Conservation (phyloP, 1,139 yeast species). For the Geotrichum citri-aurantii region DNA sequence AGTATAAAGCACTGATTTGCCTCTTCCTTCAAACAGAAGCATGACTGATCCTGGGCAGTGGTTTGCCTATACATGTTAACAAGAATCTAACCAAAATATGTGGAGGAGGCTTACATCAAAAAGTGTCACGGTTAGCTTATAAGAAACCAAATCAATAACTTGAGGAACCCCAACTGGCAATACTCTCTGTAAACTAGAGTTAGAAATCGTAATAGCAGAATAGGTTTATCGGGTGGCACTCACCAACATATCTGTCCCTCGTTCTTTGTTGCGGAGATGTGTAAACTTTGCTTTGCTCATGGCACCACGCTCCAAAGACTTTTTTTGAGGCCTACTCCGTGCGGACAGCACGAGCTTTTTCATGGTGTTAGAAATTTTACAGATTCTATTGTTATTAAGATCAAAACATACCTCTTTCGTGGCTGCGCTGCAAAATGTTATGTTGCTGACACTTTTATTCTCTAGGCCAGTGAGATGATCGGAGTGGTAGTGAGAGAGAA, state of each 20-base stretch:
- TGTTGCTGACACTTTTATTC: slow-evolving; percentile 38
- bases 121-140: slow-evolving; percentile 30
- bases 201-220: not conserved
- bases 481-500: slow-evolving; percentile 53
- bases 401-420: slow-evolving; percentile 38
- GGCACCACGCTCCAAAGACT: slow-evolving; percentile 10
- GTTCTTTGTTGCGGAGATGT: slow-evolving; percentile 32
- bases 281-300: slow-evolving; percentile 22
- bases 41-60: slow-evolving; percentile 63
- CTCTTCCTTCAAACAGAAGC: slow-evolving; percentile 44
- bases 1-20: slow-evolving; percentile 44
- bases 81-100: slow-evolving; percentile 24
- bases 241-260: slow-evolving; percentile 31
- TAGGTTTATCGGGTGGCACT: slow-evolving; percentile 24
- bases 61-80: slow-evolving; percentile 36
- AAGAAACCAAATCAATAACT: slow-evolving; percentile 22
- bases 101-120: slow-evolving; percentile 31
- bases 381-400: slow-evolving; percentile 7
- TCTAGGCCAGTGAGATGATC: slow-evolving; percentile 53
- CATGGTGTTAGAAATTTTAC: not conserved
- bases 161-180: slow-evolving; percentile 33
- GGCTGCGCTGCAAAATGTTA: slow-evolving; percentile 46
- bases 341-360: slow-evolving; percentile 19
- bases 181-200: slow-evolving; percentile 18
- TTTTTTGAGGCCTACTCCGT: slow-evolving; percentile 17